A percentile compares a stretch with the other conserved stretches of the same genome.
Conservation (phyloP, 2,329 filamentous ascomycete species). For the Fusarium sarcochroum region DNA sequence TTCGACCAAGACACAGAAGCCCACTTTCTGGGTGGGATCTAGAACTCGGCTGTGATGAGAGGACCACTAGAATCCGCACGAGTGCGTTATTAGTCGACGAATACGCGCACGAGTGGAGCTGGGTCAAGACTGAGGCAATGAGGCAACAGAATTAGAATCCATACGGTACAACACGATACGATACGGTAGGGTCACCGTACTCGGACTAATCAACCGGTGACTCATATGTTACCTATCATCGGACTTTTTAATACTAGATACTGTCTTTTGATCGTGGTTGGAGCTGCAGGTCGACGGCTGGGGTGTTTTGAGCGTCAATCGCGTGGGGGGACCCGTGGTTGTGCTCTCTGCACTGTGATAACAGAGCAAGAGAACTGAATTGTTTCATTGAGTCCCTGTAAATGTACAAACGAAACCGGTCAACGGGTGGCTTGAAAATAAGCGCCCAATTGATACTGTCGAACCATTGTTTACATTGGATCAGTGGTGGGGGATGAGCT, state of each 20-base stretch:
- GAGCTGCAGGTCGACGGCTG: slow-evolving; percentile 8
- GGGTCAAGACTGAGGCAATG: slow-evolving; percentile 6
- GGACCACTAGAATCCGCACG: slow-evolving; percentile 39
- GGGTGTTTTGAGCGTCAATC: slow-evolving; percentile 23
- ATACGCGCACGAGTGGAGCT: slow-evolving; percentile 36
- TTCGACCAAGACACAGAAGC: slow-evolving; percentile 10
- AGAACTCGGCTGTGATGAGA: slow-evolving; percentile 40
- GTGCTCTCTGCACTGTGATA: slow-evolving; percentile 5
- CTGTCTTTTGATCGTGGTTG: not conserved
- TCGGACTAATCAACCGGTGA: slow-evolving; percentile 32
- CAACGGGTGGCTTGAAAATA: not conserved
- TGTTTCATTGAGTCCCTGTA: not conserved
- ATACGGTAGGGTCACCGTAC: slow-evolving; percentile 13
- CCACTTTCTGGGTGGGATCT: slow-evolving; percentile 37
- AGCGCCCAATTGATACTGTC: slow-evolving; percentile 16
- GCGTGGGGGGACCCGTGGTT: slow-evolving; percentile 27
- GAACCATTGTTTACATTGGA: slow-evolving; percentile 11
- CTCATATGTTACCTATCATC: slow-evolving; percentile 33
- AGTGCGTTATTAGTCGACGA: slow-evolving; percentile 36
- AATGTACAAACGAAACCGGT: slow-evolving; percentile 8
- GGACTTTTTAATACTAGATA: slow-evolving; percentile 9
- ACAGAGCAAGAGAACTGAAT: not conserved
- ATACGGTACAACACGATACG: slow-evolving; percentile 10
- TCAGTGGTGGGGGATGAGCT: slow-evolving; percentile 13
- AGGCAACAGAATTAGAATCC: slow-evolving; percentile 22